phyloP scores from a whole-genome alignment of 129 eudicot genomes.

The Pulicaria dysenterica region DNA sequence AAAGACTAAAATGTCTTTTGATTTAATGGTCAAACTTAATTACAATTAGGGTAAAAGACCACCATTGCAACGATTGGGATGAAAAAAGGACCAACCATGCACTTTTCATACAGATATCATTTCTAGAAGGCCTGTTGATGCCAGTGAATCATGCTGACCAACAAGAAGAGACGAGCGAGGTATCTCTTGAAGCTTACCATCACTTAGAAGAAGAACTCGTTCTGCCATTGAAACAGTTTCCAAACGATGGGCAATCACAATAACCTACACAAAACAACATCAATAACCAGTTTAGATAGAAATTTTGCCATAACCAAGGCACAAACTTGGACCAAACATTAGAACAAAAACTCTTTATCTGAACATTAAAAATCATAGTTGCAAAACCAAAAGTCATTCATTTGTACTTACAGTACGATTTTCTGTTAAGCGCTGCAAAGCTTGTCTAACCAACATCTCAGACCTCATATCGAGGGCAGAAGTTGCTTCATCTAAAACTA shows the following conservation, averaged over 20 bases:
- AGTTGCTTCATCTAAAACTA: conserved; percentile 94
- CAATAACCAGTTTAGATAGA: neutral
- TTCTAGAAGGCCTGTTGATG: conserved; percentile 50
- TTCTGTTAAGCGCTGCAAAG: conserved; percentile 77
- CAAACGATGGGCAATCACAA: conserved; percentile 89
- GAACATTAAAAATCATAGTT: neutral
- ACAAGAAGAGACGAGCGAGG: conserved; percentile 63
- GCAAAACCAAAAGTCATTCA: neutral
- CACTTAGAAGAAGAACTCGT: conserved; percentile 58
- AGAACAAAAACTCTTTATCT: too few relatives aligned
- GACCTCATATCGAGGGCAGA: conserved; percentile 85
- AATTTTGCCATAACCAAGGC: neutral
- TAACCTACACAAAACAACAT: conserved; percentile 54
- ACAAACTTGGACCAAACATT: neutral
- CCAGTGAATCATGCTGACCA: conserved; percentile 41
- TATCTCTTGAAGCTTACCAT: conserved; percentile 70
- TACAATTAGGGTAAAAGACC: too few relatives aligned
- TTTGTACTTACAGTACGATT: conserved; percentile 62
- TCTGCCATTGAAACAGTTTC: conserved; percentile 94
- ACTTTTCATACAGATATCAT: too few relatives aligned
- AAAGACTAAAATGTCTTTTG: too few relatives aligned
- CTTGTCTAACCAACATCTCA: conserved; percentile 91
- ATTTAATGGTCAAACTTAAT: too few relatives aligned
- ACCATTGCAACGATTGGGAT: too few relatives aligned
- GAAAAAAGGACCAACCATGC: too few relatives aligned